phyloP scores from a whole-genome alignment of 768 basidiomycete species.

The Mycena venus region DNA sequence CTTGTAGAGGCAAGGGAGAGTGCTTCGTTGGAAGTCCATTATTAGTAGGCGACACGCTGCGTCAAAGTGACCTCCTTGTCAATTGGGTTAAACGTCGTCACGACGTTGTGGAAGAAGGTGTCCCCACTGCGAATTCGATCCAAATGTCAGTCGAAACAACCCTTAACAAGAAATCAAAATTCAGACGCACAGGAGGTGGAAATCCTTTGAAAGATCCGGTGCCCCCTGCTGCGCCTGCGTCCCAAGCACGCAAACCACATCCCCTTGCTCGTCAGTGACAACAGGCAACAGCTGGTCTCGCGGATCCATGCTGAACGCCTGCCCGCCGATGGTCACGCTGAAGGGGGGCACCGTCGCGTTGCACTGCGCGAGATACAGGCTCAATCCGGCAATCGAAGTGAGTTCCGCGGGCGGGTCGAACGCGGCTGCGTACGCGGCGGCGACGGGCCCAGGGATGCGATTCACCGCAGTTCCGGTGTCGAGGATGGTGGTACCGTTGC shows the following conservation, averaged over 20 bases:
- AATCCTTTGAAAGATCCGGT: constrained; percentile 26
- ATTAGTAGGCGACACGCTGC: neutral
- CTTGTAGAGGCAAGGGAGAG: neutral
- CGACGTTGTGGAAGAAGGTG: constrained; percentile 39
- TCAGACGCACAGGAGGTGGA: constrained; percentile 26
- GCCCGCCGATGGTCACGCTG: constrained; percentile 30
- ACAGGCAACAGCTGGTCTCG: neutral
- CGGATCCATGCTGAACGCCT: constrained; percentile 29
- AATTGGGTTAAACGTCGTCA: constrained; percentile 33
- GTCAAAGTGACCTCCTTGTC: neutral
- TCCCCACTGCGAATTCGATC: constrained; percentile 30
- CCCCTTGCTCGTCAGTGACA: constrained; percentile 4
- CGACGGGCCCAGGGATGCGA: neutral
- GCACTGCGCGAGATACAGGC: constrained; percentile 26
- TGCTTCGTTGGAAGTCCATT: neutral
- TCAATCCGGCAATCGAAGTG: neutral
- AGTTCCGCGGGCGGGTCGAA: neutral
- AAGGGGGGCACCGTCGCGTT: constrained; percentile 34
- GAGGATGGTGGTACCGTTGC: constrained; percentile 13
- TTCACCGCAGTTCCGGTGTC: constrained; percentile 13
- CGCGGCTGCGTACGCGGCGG: neutral
- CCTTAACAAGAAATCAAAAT: neutral
- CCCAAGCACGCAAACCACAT: constrained; percentile 27
- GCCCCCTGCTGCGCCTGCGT: constrained; percentile 25
- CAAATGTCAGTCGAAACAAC: neutral